phyloP scores from a whole-genome alignment of 768 basidiomycete species.

The Cystofilobasidium bisporidii region DNA sequence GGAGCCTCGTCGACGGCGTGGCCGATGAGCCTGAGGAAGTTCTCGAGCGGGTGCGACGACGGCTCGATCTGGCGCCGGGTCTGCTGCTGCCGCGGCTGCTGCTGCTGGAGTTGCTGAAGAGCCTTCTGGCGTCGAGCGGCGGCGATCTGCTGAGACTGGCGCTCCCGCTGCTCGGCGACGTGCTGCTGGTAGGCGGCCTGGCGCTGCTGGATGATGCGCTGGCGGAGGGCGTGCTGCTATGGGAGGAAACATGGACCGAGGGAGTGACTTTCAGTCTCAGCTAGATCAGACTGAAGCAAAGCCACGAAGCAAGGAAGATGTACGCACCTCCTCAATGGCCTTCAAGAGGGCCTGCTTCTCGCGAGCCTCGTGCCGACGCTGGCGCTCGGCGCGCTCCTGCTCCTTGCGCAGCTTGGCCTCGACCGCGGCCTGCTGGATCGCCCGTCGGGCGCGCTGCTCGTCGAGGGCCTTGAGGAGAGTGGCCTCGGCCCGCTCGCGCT shows the following conservation, averaged over 20 bases:
- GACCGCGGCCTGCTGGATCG: neutral
- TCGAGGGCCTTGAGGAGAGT: neutral
- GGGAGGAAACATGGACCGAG: neutral
- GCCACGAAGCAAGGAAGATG: neutral
- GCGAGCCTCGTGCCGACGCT: neutral
- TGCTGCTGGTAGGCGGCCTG: conserved; percentile 5
- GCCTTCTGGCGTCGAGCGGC: neutral
- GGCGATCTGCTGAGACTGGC: neutral
- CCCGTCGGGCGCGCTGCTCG: neutral
- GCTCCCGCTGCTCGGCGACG: neutral
- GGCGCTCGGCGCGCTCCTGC: conserved; percentile 1
- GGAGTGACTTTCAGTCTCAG: neutral
- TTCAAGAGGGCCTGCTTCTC: neutral
- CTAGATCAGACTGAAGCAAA: neutral
- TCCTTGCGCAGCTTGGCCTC: neutral
- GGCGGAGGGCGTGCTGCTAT: conserved; percentile 3
- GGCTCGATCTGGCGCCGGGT: neutral
- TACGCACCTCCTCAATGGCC: neutral
- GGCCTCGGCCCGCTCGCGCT: neutral
- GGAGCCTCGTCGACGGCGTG: neutral
- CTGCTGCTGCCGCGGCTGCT: conserved; percentile 5
- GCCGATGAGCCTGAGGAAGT: conserved; percentile 2
- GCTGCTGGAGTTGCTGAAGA: neutral
- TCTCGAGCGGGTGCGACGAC: neutral
- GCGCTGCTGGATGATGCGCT: neutral